Evolutionary conservation across 345 rosid genomes (phyloP), one percentile per base, ranked within the genome.

Genomic region (Salix udensis): DNA sequence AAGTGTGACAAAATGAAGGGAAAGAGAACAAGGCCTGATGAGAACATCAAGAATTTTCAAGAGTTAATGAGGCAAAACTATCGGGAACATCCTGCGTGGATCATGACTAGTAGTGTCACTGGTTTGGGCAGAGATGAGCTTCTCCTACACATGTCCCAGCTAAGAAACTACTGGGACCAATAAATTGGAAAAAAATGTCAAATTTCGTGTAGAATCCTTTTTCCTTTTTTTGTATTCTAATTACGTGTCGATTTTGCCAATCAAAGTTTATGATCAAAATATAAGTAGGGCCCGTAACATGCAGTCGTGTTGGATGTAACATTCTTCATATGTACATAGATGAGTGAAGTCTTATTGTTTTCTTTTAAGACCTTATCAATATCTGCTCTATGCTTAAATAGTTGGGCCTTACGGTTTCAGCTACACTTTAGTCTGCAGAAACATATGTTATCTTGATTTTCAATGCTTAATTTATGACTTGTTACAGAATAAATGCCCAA

Each of bases 81-180:
- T 50, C 76, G 76, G 74, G 82, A 82, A 6, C 94, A 89, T 76
- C 95, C 97, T 34, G 91, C 97, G 1, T 93, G 99, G 97, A 93
- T 96, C 85, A 82, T 93, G 96, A 96, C 96, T 0, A 96, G 98
- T 81, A 92, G 98, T 74, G 92, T 92, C 44, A 93, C 91, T 0
- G 89, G 92, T 68, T 85, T 92, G 74, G 97, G 94, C 48, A 89
- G 98, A 82, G 97, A 92, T 67, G 97, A 96, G 83, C 99, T 96
- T 82, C 93, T 93, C 11, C 91, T 95, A 44, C 98, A 93, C 48
- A 86, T 95, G 88, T 95, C 98, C 40, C 94, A 90, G 77, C 79
- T 89, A 19, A 84, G 94, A 72, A 91, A 91, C 82, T 86, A 82
- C 78, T 84, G 77, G 79, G 81, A 77, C 78, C 84, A 82, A 26